These are phyloP conservation scores for Aspergillus tubingensis DNA, from an alignment of 2,329 filamentous ascomycete genomes.

Conservation along the genomic window DNA sequence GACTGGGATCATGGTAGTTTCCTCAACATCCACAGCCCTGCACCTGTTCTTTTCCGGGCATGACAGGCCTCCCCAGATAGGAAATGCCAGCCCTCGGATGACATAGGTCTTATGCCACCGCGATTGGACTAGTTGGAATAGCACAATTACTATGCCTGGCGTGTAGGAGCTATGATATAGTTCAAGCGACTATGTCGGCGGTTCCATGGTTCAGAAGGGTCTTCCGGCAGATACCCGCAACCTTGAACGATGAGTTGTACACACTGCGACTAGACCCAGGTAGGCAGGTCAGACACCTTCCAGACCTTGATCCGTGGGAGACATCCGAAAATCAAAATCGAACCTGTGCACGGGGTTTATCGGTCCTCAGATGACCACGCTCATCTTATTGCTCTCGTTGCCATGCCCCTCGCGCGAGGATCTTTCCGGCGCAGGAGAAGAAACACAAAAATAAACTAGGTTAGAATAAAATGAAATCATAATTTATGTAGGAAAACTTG, in stretches of 20 bases:
- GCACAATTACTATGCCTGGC: not conserved
- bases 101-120: not conserved
- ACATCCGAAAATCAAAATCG: not conserved
- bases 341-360: not conserved
- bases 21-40: not conserved
- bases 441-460: no score
- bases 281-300: not conserved
- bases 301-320: not conserved
- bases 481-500: no score
- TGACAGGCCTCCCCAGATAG: not conserved
- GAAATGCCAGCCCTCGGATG: not conserved
- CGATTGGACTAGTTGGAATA: not conserved
- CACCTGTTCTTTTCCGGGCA: constrained; percentile 6
- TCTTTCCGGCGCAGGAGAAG: not conserved
- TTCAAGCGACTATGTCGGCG: constrained; percentile 11
- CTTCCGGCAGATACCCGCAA: constrained; percentile 19
- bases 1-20: not conserved
- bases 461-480: no score
- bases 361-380: not conserved
- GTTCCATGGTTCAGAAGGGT: constrained; percentile 20
- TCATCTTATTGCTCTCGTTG: not conserved
- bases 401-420: not conserved
- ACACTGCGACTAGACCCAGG: not conserved
- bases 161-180: constrained; percentile 4
- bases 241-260: constrained; percentile 14